A percentile compares a stretch with the other conserved stretches of the same genome.
Conservation (phyloP, 331 rosid species). For the Rosa hybrid region DNA sequence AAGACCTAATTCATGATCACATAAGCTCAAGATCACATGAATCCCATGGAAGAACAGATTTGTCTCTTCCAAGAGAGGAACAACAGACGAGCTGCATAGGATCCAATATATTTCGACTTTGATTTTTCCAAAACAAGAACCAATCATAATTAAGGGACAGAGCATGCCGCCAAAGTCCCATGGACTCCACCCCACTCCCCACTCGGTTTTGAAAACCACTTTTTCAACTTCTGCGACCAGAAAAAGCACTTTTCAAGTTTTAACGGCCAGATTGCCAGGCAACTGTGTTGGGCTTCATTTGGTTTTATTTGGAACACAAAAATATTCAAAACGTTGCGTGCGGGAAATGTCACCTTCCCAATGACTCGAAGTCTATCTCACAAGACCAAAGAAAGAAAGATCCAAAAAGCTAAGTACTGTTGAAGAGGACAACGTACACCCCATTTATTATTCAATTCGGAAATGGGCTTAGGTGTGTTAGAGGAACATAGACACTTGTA, state of each 20-base stretch:
- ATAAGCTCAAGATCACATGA: not conserved
- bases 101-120: not conserved
- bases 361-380: not conserved
- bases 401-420: slow-evolving; percentile 8
- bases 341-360: slow-evolving; percentile 34
- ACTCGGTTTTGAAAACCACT: not conserved
- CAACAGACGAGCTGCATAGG: not conserved
- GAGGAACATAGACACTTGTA: not conserved
- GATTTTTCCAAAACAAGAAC: not conserved
- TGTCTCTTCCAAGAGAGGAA: not conserved
- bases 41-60: not conserved
- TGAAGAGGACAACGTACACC: slow-evolving; percentile 25
- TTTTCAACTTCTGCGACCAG: not conserved
- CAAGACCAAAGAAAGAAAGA: not conserved
- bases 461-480: slow-evolving; percentile 20
- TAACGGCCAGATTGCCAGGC: slow-evolving; percentile 23
- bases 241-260: slow-evolving; percentile 3
- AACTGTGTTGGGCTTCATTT: not conserved
- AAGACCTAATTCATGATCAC: not conserved
- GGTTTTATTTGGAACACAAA: not conserved
- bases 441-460: slow-evolving; percentile 5
- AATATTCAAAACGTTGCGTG: slow-evolving; percentile 42
- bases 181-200: not conserved
- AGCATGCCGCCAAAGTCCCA: not conserved
- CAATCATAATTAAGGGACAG: not conserved